Conservation (phyloP, 768 basidiomycete species). For the Boletales sp. region DNA sequence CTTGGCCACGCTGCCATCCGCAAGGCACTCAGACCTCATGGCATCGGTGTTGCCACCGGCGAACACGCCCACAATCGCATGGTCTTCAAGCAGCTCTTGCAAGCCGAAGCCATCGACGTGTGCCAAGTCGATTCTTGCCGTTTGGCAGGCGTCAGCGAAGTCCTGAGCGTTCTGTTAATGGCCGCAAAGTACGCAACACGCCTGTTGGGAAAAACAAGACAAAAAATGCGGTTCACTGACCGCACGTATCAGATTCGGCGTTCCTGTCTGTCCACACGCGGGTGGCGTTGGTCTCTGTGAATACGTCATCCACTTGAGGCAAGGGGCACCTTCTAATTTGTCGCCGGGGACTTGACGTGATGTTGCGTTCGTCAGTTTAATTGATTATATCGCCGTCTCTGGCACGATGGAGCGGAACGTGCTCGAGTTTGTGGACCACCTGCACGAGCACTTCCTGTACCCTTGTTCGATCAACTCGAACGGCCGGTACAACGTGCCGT, state of each 20-base stretch:
- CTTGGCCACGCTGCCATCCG: constrained; percentile 86
- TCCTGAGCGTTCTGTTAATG: constrained; percentile 91
- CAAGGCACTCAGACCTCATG: constrained; percentile 74
- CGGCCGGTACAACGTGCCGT: constrained; percentile 87
- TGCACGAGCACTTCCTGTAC: constrained; percentile 90
- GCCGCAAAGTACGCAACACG: constrained; percentile 66
- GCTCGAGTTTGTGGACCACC: constrained; percentile 84
- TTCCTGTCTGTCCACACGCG: constrained; percentile 93
- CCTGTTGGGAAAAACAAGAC: too few species aligned
- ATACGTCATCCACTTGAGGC: constrained; percentile 86
- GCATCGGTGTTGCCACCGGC: constrained; percentile 93
- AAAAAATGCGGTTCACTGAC: not conserved
- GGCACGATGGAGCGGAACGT: constrained; percentile 94
- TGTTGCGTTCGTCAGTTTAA: constrained; percentile 50
- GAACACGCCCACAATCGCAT: constrained; percentile 97
- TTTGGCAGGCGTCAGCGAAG: constrained; percentile 90
- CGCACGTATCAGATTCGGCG: constrained; percentile 58
- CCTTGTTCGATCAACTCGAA: constrained; percentile 83
- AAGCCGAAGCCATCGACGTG: constrained; percentile 91
- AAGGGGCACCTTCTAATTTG: constrained; percentile 3
- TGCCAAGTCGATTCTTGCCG: constrained; percentile 95
- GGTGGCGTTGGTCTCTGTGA: constrained; percentile 95
- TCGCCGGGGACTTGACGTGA: constrained; percentile 1
- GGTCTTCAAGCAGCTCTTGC: constrained; percentile 94
- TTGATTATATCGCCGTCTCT: constrained; percentile 91